Percentiles rank a stretch among this genome's conserved stretches.
phyloP scores from a whole-genome alignment of 2,329 filamentous ascomycete genomes.

The Fusarium pilosicola region DNA sequence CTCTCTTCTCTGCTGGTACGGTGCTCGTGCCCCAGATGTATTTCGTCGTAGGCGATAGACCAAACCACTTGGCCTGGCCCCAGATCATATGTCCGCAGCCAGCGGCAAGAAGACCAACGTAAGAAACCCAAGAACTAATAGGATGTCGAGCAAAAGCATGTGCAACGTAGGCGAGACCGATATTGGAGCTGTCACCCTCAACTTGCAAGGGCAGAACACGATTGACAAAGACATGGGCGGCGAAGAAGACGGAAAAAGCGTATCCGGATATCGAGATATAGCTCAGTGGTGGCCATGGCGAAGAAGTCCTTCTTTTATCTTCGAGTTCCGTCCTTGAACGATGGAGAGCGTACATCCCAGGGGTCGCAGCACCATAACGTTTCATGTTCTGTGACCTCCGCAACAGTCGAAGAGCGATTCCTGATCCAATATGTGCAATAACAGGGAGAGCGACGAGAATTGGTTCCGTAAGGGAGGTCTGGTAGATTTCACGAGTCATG shows the following conservation, averaged over 20 bases:
- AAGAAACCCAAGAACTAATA: conserved; percentile 72
- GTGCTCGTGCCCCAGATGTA: conserved; percentile 56
- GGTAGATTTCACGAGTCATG: conserved; percentile 91
- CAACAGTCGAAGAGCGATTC: conserved; percentile 79
- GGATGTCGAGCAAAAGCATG: conserved; percentile 85
- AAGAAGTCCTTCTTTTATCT: conserved; percentile 28
- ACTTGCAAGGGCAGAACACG: conserved; percentile 77
- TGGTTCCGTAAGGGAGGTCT: conserved; percentile 82
- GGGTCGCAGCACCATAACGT: conserved; percentile 78
- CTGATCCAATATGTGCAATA: conserved; percentile 78
- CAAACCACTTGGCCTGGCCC: conserved; percentile 86
- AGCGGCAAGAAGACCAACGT: conserved; percentile 71
- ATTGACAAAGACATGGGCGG: conserved; percentile 79
- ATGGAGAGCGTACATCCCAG: conserved; percentile 57
- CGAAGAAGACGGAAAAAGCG: conserved; percentile 70
- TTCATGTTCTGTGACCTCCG: conserved; percentile 75
- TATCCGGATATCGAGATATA: conserved; percentile 80
- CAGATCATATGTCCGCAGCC: conserved; percentile 84
- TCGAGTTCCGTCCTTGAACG: conserved; percentile 46
- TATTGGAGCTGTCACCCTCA: conserved; percentile 86
- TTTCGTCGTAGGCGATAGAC: conserved; percentile 66
- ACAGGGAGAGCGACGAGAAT: conserved; percentile 81
- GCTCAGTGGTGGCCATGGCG: conserved; percentile 75
- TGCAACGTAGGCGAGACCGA: conserved; percentile 83
- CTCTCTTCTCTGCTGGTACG: conserved; percentile 59